Conservation (phyloP, 306 rosid species). For the Luffa aegyptiaca region DNA sequence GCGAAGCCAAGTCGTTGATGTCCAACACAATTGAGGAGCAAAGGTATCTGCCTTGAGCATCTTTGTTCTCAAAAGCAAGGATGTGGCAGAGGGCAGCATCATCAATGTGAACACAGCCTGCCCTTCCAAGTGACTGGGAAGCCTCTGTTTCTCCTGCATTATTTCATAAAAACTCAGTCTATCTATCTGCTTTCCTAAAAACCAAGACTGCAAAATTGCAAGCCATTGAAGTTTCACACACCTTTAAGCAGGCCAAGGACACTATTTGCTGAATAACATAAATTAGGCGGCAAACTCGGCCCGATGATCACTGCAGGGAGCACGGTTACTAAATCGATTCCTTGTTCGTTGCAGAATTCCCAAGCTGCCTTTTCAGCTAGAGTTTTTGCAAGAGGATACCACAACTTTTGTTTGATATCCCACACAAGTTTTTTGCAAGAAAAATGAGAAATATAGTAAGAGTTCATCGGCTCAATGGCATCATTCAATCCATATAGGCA, state of each 20-base stretch:
- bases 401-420: constrained; percentile 28
- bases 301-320: constrained; percentile 63
- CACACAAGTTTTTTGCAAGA: not conserved
- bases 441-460: not conserved
- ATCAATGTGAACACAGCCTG: constrained; percentile 78
- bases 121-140: constrained; percentile 60
- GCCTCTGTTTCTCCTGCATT: constrained; percentile 51
- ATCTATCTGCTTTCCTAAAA: not conserved
- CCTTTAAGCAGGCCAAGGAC: constrained; percentile 72
- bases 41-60: constrained; percentile 54
- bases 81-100: constrained; percentile 70
- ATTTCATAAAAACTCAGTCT: not conserved
- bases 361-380: constrained; percentile 74
- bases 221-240: constrained; percentile 8
- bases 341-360: constrained; percentile 65
- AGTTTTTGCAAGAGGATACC: constrained; percentile 71
- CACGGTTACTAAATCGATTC: constrained; percentile 52
- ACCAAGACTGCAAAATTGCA: not conserved
- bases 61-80: constrained; percentile 42
- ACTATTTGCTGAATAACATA: constrained; percentile 79
- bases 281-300: constrained; percentile 51
- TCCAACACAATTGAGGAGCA: constrained; percentile 52
- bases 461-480: not conserved
- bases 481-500: not conserved
- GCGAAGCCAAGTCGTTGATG: constrained; percentile 34